Evolutionary conservation across 2,329 filamentous ascomycete species (phyloP), one percentile per base, ranked within the genome.

Genomic region (Eurotiales sp.): DNA sequence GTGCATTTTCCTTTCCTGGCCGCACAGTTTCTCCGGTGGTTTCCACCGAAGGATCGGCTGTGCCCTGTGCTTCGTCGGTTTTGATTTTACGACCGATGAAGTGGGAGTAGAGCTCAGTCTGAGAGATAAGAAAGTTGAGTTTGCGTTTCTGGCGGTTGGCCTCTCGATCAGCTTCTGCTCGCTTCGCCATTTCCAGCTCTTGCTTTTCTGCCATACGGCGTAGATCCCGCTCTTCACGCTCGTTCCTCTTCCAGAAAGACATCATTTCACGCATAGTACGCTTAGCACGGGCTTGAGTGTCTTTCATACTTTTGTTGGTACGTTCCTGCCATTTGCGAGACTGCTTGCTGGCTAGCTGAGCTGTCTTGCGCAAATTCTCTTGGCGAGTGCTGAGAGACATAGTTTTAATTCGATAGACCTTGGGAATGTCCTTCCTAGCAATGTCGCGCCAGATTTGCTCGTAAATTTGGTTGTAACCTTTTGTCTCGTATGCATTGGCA

Each of bases 71-170:
- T 66, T 97, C 91, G 60, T 93, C 87, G 1, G 92, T 97, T 75
- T 96, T 96, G 73, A 97, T 95, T 78, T 99, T 99, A 76, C 96
- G 95, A 69, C 93, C 92, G 62, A 99, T 96, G 72, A 99, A 99
- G 78, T 99, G 93, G 37, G 92, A 97, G 77, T 99, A 99, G 46
- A 99, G 80, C 69, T 99, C 93, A 1, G 93, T 99, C 74, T 99
- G 93, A 1, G 92, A 96, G 70, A 99, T 99, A 57, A 99, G 81
- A 80, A 99, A 99, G 74, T 99, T 97, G 68, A 99, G 88, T 77
- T 99, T 99, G 63, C 93, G 85, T 82, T 95, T 96, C 75, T 99
- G 93, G 58, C 93, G 84, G 61, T 95, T 95, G 14, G 93, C 90
- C 80, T 99, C 93, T 58, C 95, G 90, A 62, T 97, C 93, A 4